These are phyloP conservation scores for Solanum sitiens DNA, from an alignment of 257 asterid genomes.

Conservation along the genomic window DNA sequence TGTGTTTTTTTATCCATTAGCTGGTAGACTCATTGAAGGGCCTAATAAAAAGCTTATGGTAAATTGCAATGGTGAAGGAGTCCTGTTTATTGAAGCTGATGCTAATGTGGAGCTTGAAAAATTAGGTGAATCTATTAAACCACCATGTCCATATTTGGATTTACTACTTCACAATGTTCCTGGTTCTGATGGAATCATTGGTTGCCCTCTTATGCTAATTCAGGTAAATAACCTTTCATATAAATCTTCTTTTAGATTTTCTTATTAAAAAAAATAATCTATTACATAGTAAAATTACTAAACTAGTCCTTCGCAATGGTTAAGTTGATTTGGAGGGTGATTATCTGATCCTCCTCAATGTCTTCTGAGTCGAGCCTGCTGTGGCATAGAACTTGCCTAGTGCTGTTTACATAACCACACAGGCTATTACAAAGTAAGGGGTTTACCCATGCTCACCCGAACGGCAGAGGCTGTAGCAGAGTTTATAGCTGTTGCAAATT, in stretches of 20 bases:
- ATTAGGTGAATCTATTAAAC: background rate
- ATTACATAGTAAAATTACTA: no score
- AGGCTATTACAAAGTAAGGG: no score
- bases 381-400: no score
- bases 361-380: no score
- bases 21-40: conserved; percentile 6
- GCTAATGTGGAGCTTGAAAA: background rate
- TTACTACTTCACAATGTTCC: background rate
- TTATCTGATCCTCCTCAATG: no score
- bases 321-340: no score
- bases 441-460: no score
- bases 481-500: no score
- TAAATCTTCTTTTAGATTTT: background rate
- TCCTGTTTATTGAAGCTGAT: background rate
- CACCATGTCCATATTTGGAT: background rate
- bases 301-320: no score
- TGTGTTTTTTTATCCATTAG: conserved; percentile 9
- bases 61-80: conserved; percentile 8
- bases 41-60: conserved; percentile 1
- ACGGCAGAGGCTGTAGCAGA: no score
- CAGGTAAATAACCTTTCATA: background rate
- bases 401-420: no score
- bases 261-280: no score
- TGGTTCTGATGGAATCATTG: background rate
- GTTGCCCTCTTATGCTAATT: background rate